Conservation (phyloP, 495 filamentous ascomycete genomes). For the Oleoguttula mirabilis region DNA sequence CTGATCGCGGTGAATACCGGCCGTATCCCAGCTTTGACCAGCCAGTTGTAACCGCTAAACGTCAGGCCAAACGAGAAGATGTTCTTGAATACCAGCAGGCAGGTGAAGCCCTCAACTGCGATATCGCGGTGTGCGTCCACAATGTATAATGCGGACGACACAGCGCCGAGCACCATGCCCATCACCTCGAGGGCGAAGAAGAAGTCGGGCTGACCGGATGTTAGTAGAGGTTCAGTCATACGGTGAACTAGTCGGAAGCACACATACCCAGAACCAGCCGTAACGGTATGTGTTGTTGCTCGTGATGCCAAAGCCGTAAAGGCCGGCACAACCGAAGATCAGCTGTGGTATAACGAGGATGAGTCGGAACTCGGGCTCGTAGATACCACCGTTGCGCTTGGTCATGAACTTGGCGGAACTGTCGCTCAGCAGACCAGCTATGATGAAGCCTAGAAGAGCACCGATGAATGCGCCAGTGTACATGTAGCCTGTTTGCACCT, state of each 20-base stretch:
- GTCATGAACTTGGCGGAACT: slow-evolving; percentile 59
- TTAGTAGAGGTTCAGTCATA: too few relatives aligned
- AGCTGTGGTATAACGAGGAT: slow-evolving; percentile 70
- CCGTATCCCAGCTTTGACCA: slow-evolving; percentile 45
- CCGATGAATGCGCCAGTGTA: slow-evolving; percentile 83
- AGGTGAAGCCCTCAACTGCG: slow-evolving; percentile 82
- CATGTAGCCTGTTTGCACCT: slow-evolving; percentile 75
- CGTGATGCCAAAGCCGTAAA: slow-evolving; percentile 75
- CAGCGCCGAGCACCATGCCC: slow-evolving; percentile 85
- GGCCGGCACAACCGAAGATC: slow-evolving; percentile 61
- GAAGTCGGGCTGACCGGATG: too few relatives aligned
- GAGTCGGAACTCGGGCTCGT: slow-evolving; percentile 85
- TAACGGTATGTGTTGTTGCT: slow-evolving; percentile 46
- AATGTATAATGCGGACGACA: slow-evolving; percentile 77
- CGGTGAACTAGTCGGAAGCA: too few relatives aligned
- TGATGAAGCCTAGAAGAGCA: slow-evolving; percentile 60
- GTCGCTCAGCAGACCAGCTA: slow-evolving; percentile 65
- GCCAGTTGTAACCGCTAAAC: slow-evolving; percentile 70
- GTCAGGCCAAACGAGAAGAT: slow-evolving; percentile 82
- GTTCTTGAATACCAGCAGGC: slow-evolving; percentile 85
- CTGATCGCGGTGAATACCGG: slow-evolving; percentile 58
- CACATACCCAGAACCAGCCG: slow-evolving; percentile 54
- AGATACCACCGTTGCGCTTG: slow-evolving; percentile 61
- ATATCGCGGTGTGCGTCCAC: slow-evolving; percentile 90
- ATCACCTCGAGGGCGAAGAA: slow-evolving; percentile 58